phyloP scores from a whole-genome alignment of 169 alveolate genomes.

The Eimeria tenella region DNA sequence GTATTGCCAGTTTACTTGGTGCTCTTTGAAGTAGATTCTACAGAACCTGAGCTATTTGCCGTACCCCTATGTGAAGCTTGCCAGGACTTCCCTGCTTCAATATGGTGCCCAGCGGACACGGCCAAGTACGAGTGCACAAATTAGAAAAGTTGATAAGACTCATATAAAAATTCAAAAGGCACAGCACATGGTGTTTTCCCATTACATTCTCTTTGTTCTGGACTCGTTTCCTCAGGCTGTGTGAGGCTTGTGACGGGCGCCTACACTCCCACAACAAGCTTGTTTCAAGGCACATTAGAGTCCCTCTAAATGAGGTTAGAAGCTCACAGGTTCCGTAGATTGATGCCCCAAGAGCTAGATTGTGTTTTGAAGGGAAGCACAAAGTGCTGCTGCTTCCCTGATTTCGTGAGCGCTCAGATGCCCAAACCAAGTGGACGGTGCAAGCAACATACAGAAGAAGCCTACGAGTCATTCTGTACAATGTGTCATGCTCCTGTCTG shows the following conservation, averaged over 20 bases:
- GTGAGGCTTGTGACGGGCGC: slow-evolving; percentile 90
- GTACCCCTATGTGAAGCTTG: slow-evolving; percentile 94
- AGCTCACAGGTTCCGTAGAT: neutral
- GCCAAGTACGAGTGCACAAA: slow-evolving; percentile 82
- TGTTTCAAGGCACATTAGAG: slow-evolving; percentile 92
- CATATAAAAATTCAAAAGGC: neutral
- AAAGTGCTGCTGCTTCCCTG: neutral
- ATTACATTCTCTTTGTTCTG: neutral
- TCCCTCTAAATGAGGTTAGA: slow-evolving; percentile 90
- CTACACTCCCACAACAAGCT: slow-evolving; percentile 91
- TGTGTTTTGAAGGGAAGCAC: neutral
- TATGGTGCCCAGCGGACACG: slow-evolving; percentile 93
- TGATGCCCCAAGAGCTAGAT: neutral
- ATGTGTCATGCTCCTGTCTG: slow-evolving; percentile 89
- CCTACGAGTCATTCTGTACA: slow-evolving; percentile 86
- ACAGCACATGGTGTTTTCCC: neutral
- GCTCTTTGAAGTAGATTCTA: slow-evolving; percentile 92
- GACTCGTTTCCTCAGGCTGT: slow-evolving; percentile 81
- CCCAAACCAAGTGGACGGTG: slow-evolving; percentile 88
- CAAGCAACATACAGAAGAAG: slow-evolving; percentile 86
- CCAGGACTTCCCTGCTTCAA: slow-evolving; percentile 91
- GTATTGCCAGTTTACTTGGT: slow-evolving; percentile 89
- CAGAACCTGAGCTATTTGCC: slow-evolving; percentile 90
- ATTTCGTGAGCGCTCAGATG: slow-evolving; percentile 81
- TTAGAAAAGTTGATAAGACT: too few species aligned